Evolutionary conservation across 2,329 filamentous ascomycete species (phyloP).

Genomic region (Leptosphaerulina australis): DNA sequence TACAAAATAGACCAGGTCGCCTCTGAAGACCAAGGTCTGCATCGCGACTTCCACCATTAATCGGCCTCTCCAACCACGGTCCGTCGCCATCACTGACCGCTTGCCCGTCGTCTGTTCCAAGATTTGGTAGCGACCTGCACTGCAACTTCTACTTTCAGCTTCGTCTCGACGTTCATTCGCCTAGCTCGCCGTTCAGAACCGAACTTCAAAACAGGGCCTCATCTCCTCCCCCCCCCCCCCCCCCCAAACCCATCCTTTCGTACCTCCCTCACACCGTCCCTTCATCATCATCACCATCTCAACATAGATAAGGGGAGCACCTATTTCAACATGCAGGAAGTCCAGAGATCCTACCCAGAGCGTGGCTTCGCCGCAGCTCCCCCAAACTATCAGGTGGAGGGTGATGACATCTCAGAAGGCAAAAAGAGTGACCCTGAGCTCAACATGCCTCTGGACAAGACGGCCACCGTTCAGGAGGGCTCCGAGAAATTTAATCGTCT

Average conservation of each 20-base stretch:
- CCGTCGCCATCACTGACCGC: slow-evolving; percentile 4
- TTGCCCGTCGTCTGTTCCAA: slow-evolving; percentile 16
- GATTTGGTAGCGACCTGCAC: slow-evolving; percentile 30
- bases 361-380: slow-evolving; percentile 21
- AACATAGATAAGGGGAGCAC: background rate
- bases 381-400: slow-evolving; percentile 26
- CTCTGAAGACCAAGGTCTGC: background rate
- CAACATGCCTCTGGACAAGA: slow-evolving; percentile 38
- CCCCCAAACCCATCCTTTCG: too few relatives aligned
- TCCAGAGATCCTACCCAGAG: slow-evolving; percentile 18
- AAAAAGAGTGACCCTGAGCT: slow-evolving; percentile 46
- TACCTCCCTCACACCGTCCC: slow-evolving; percentile 1
- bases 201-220: slow-evolving; percentile 23
- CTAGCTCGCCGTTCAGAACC: slow-evolving; percentile 21
- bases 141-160: slow-evolving; percentile 24
- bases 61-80: background rate
- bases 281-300: background rate
- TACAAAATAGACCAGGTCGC: slow-evolving; percentile 12
- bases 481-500: slow-evolving; percentile 50
- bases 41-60: background rate
- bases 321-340: slow-evolving; percentile 30
- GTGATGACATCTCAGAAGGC: slow-evolving; percentile 33
- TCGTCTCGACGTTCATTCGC: slow-evolving; percentile 2
- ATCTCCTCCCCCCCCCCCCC: too few relatives aligned
- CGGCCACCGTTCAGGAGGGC: slow-evolving; percentile 43